Percentiles rank a stretch among this genome's conserved stretches.
These are phyloP conservation scores for Radiomyces spectabilis DNA, from an alignment of 192 early-diverging fungal species.

Conservation along the genomic window DNA sequence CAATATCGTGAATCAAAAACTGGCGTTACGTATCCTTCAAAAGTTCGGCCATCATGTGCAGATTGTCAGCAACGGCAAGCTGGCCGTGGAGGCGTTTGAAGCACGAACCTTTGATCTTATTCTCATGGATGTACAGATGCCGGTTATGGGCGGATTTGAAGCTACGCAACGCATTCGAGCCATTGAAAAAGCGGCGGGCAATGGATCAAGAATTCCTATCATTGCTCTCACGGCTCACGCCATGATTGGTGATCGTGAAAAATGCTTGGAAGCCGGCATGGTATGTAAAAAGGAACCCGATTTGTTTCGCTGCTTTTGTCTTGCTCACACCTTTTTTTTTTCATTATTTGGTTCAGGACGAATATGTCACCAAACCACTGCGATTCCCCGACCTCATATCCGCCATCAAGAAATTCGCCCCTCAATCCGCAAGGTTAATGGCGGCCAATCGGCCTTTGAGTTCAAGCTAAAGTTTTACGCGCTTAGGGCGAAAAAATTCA, in stretches of 20 bases:
- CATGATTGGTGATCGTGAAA: conserved; percentile 69
- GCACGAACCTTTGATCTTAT: conserved; percentile 48
- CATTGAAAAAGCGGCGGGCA: conserved; percentile 44
- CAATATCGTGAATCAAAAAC: conserved; percentile 80
- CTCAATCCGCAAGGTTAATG: conserved; percentile 20
- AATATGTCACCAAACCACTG: conserved; percentile 62
- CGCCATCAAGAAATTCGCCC: conserved; percentile 19
- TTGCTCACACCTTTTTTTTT: neutral
- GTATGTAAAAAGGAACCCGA: conserved; percentile 18
- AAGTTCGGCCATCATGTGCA: conserved; percentile 70
- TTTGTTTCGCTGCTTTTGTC: too few species aligned
- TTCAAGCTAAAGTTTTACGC: too few species aligned
- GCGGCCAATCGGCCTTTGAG: too few species aligned
- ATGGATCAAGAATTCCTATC: conserved; percentile 34
- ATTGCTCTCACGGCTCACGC: conserved; percentile 69
- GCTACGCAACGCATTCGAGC: conserved; percentile 75
- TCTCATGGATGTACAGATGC: conserved; percentile 87
- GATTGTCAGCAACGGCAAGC: conserved; percentile 72
- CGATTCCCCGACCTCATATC: conserved; percentile 16
- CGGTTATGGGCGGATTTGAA: conserved; percentile 85
- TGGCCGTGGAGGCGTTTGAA: conserved; percentile 68
- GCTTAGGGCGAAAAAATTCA: too few species aligned
- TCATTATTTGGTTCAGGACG: conserved; percentile 20
- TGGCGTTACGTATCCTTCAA: conserved; percentile 65
- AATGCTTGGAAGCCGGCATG: conserved; percentile 64